These are phyloP conservation scores for Cercospora beticola DNA, from an alignment of 2,329 filamentous ascomycete genomes.

Conservation along the genomic window DNA sequence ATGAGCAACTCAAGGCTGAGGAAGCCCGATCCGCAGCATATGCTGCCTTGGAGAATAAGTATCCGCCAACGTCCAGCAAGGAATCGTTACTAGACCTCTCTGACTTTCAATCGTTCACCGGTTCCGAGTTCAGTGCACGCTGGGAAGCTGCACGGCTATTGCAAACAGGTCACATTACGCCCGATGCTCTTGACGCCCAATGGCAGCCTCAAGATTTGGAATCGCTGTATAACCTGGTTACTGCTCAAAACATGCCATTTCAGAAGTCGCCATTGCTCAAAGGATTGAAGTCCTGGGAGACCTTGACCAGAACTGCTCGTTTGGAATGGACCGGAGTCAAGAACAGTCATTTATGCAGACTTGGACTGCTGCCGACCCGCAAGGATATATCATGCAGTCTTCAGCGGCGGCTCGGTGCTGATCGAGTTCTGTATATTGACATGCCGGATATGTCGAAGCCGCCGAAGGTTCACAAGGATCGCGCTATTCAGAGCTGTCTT, in stretches of 20 bases:
- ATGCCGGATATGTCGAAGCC: slow-evolving; percentile 35
- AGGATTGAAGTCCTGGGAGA: background rate
- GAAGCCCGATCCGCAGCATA: background rate
- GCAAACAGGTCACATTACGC: slow-evolving; percentile 17
- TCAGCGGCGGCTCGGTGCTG: slow-evolving; percentile 36
- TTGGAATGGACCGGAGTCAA: background rate
- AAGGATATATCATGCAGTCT: slow-evolving; percentile 28
- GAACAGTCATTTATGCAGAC: slow-evolving; percentile 24
- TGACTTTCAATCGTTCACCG: background rate
- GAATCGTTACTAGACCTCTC: background rate
- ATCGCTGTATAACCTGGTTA: slow-evolving; percentile 16
- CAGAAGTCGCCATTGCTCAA: background rate
- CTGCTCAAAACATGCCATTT: slow-evolving; percentile 3
- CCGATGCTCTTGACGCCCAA: slow-evolving; percentile 10
- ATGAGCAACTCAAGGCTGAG: background rate
- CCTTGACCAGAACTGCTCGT: slow-evolving; percentile 5
- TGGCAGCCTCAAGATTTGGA: slow-evolving; percentile 18
- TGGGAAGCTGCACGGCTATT: slow-evolving; percentile 29
- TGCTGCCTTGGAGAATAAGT: too few relatives aligned
- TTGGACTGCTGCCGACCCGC: slow-evolving; percentile 25
- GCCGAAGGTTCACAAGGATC: slow-evolving; percentile 20
- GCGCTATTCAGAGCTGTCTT: slow-evolving; percentile 30
- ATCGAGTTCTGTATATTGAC: slow-evolving; percentile 46
- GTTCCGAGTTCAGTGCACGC: slow-evolving; percentile 16
- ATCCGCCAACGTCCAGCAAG: background rate